Conservation (phyloP, 306 rosid genomes). For the Acacia confusa region DNA sequence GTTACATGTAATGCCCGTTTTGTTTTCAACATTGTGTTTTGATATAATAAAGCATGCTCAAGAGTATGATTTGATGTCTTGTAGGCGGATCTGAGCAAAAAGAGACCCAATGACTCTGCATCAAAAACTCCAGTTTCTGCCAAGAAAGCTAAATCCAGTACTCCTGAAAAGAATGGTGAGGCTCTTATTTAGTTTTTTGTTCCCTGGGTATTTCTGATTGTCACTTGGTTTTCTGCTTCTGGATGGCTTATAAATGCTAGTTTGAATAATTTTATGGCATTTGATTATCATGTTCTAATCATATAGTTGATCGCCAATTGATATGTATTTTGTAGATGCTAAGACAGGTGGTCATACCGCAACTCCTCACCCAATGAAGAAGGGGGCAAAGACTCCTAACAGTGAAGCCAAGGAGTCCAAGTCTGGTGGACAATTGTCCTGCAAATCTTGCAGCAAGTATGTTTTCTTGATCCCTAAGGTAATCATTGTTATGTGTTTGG, state of each 20-base stretch:
- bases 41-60: not conserved
- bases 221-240: not conserved
- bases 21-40: not conserved
- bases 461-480: not conserved
- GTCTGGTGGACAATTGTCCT: slow-evolving; percentile 57
- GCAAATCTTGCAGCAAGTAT: slow-evolving; percentile 75
- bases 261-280: not conserved
- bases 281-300: not conserved
- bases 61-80: not conserved
- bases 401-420: slow-evolving; percentile 45
- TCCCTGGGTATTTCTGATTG: not conserved
- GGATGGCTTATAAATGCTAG: not conserved
- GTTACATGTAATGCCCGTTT: not conserved
- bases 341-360: slow-evolving; percentile 68
- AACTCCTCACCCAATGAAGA: slow-evolving; percentile 87
- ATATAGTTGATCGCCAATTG: not conserved
- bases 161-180: slow-evolving; percentile 81
- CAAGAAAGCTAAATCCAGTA: slow-evolving; percentile 65
- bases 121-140: slow-evolving; percentile 60
- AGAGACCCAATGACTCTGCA: slow-evolving; percentile 67
- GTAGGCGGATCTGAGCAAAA: slow-evolving; percentile 57
- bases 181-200: not conserved
- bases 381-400: slow-evolving; percentile 55
- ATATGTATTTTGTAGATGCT: slow-evolving; percentile 38
- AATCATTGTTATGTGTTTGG: not conserved